Conservation (phyloP, 2,329 filamentous ascomycete genomes). For the Ceratocystis harringtonii region DNA sequence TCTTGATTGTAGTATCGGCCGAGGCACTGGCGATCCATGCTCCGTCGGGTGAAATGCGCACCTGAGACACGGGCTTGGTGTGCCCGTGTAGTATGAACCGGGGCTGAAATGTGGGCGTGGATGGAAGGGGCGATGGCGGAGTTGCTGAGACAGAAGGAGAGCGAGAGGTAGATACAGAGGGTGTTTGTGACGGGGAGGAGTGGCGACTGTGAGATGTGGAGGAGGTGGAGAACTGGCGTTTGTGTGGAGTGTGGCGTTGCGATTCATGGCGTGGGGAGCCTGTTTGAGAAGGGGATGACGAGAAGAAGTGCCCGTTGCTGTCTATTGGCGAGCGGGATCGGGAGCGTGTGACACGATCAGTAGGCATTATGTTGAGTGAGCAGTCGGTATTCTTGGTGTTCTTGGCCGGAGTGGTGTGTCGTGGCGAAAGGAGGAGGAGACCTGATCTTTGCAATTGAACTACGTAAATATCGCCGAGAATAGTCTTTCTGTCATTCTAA, state of each 20-base stretch:
- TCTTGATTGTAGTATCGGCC: conserved; percentile 77
- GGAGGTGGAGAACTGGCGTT: conserved; percentile 24
- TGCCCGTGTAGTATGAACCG: conserved; percentile 64
- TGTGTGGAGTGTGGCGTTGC: conserved; percentile 21
- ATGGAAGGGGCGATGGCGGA: conserved; percentile 35
- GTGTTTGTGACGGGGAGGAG: conserved; percentile 24
- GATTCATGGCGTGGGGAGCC: conserved; percentile 17
- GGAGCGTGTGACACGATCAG: conserved; percentile 21
- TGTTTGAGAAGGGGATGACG: conserved; percentile 27
- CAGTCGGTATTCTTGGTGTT: conserved; percentile 21
- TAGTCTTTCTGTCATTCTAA: no score
- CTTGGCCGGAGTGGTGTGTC: conserved; percentile 22
- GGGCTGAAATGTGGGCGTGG: conserved; percentile 56
- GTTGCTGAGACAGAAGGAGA: conserved; percentile 23
- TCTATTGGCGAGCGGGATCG: conserved; percentile 24
- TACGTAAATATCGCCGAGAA: no score
- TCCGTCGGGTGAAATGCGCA: conserved; percentile 83
- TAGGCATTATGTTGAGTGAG: neutral
- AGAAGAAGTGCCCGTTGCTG: conserved; percentile 25
- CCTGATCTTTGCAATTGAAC: neutral
- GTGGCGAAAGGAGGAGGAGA: neutral
- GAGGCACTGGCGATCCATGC: conserved; percentile 80
- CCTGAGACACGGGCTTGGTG: conserved; percentile 61
- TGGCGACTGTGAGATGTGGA: conserved; percentile 20
- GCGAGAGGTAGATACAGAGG: conserved; percentile 26